phyloP scores from a whole-genome alignment of 73 alveolate species.

The Urostyla sp. region DNA sequence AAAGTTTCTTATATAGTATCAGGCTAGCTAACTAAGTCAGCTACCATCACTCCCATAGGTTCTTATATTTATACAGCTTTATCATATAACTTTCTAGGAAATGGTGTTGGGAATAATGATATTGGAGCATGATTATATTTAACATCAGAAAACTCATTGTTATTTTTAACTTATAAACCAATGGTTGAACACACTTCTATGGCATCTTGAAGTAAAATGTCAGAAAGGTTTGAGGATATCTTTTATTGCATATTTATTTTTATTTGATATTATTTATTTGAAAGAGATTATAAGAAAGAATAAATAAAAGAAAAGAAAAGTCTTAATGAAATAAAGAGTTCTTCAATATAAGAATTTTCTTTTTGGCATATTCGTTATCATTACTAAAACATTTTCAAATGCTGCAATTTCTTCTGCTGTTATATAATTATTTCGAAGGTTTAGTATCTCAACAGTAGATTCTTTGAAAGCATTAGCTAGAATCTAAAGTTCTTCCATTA shows the following conservation, averaged over 20 bases:
- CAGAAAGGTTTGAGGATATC: conserved; percentile 11
- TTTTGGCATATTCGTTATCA: conserved; percentile 59
- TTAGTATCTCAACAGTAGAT: conserved; percentile 46
- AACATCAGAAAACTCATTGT: background rate
- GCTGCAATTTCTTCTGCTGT: conserved; percentile 73
- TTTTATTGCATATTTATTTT: too few relatives aligned
- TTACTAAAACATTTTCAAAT: conserved; percentile 46
- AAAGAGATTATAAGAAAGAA: too few relatives aligned
- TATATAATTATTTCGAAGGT: conserved; percentile 58
- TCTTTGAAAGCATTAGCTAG: conserved; percentile 66
- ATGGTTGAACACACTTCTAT: conserved; percentile 28
- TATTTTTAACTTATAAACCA: conserved; percentile 21
- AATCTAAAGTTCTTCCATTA: conserved; percentile 66
- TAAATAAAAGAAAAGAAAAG: background rate
- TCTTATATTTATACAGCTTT: conserved; percentile 16
- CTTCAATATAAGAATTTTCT: conserved; percentile 54
- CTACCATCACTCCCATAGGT: conserved; percentile 41
- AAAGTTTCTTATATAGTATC: conserved; percentile 45
- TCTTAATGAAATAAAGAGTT: background rate
- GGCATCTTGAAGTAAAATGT: conserved; percentile 24
- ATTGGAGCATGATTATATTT: conserved; percentile 67
- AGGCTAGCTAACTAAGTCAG: conserved; percentile 53
- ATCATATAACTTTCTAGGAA: conserved; percentile 31
- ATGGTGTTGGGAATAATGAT: conserved; percentile 68
- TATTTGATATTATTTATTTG: too few relatives aligned